Base-by-base conservation (phyloP, 805 yeast genomes). In the Candida pini region DNA sequence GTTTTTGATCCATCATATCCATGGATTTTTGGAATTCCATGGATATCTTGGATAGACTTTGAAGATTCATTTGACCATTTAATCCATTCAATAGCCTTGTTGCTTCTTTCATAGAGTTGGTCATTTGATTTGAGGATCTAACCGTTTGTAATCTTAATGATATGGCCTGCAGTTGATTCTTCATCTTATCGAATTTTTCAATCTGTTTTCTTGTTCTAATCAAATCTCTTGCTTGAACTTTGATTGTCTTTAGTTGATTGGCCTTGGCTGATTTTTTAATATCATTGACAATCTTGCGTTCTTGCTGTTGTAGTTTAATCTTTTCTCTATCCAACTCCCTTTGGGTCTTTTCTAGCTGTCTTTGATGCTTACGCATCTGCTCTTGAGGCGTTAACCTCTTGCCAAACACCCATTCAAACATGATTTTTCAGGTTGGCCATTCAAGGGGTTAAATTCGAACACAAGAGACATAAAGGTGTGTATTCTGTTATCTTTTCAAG, bases 1-100 rank as follows among this genome's bases (percentile, higher is more conserved):
- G 97, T 53, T 95, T 81, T 63, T 92, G 98, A 59, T 90, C 97
- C 97, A 92, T 92, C 49, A 94, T 66, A 55, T 94, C 98, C 60
- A 84, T 86, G 53, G 90, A 95, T 51, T 76, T 78, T 52, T 92
- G 95, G 59, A 92, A 92, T 51, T 92, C 97, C 83, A 86, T 89
- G 3, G 97, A 87, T 15, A 92, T 92, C 41, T 81, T 73, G 38
- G 86, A 81, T 41, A 92, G 64, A 47, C 85, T 94, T 1, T 96
- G 96, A 43, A 92, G 62, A 53, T 94, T 92, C 94, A 92, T 83
- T 14, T 41, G 38, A 77, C 76, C 50, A 58, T 92, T 92, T 94
- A 92, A 84, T 3, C 94, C 81, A 35, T 82, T 80, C 38, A 92
- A 66, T 33, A 92, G 64, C 34, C 79, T 69, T 0, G 96, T 86